A percentile compares a stretch with the other conserved stretches of the same genome.
These are phyloP conservation scores for Solidago caesia DNA, from an alignment of 129 eudicot genomes.

Conservation along the genomic window DNA sequence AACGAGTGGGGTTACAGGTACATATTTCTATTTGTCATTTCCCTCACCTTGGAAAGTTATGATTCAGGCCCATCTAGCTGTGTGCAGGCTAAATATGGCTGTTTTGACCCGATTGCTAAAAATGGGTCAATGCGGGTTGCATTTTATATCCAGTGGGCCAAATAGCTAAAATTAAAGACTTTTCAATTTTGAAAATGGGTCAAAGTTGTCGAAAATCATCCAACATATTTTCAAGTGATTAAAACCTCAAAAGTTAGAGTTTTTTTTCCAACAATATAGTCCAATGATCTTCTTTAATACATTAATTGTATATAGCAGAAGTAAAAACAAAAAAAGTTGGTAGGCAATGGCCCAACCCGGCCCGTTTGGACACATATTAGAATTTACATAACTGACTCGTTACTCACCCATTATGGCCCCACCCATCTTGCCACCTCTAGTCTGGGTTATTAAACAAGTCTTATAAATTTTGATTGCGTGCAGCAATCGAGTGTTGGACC, in stretches of 20 bases:
- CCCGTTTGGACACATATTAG: neutral
- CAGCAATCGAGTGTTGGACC: conserved; percentile 94
- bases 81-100: neutral
- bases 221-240: neutral
- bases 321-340: neutral
- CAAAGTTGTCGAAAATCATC: neutral
- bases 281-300: neutral
- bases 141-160: neutral
- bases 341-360: neutral
- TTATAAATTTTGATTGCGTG: conserved; percentile 22
- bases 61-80: neutral
- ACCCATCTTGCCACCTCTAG: neutral
- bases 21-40: neutral
- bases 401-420: neutral
- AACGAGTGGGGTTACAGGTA: conserved; percentile 99
- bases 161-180: neutral
- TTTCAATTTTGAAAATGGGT: neutral
- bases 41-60: neutral
- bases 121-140: neutral
- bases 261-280: neutral
- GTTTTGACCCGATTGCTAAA: neutral
- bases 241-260: neutral
- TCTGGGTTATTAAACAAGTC: neutral
- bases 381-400: neutral
- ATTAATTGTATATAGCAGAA: neutral